Base-by-base conservation (phyloP, 2,329 filamentous ascomycete species). In the Dothidotthia symphoricarpi region DNA sequence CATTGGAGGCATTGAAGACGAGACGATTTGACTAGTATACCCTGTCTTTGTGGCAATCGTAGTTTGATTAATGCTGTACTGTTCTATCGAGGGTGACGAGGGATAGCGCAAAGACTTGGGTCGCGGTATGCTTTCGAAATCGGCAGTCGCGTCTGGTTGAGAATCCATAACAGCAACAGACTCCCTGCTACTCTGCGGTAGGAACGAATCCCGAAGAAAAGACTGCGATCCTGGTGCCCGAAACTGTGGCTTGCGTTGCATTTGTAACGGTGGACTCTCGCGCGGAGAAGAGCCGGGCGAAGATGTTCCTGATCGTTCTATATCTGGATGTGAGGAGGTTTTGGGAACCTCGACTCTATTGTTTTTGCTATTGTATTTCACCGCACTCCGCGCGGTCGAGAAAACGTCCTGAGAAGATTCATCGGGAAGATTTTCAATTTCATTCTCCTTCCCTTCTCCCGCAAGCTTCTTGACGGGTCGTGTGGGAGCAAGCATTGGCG, bases 161-260 rank as follows among this genome's bases (percentile, higher is more conserved):
- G 72, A 75, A 39, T 75, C 67, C 39, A 70, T 69, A 13, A 75
- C 59, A 7, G 71, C 67, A 15, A 69, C 62, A 9, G 52, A 59
- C 31, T 69, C 67, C 30, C 59, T 66, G 36, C 54, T 61, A 31
- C 57, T 55, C 17, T 50, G 49, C 4, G 51, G 49, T 31, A 34
- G 51, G 12, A 48, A 39, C 8, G 42, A 27, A 24, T 29, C 40
- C 35, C 36, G 45, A 27, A 45, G 36, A 22, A 45, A 30, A 24
- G 43, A 43, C 8, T 58, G 57, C 3, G 55, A 56, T 10, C 41
- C 42, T 2, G 42, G 36, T 19, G 43, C 42, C 41, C 41, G 53
- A 16, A 38, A 27, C 27, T 55, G 57, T 3, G 49, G 43, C 12
- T 51, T 44, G 16, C 39, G 50, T 15, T 58, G 53, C 3, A 49